Evolutionary conservation across 2,329 filamentous ascomycete genomes (phyloP).

Genomic region (Colletotrichum brevisporum): DNA sequence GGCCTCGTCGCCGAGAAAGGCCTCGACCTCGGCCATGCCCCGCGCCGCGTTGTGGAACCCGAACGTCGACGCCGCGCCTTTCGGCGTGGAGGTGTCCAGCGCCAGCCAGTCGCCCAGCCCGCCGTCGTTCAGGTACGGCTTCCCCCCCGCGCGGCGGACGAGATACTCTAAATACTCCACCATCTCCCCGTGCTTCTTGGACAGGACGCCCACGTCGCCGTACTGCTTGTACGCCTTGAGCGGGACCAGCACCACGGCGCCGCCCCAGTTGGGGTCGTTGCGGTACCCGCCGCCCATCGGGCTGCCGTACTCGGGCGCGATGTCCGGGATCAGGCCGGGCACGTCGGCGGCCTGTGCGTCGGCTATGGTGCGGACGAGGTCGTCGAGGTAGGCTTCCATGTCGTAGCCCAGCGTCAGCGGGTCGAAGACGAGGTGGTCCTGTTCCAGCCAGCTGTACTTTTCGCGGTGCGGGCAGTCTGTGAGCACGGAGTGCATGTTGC

Average conservation of each 20-base stretch:
- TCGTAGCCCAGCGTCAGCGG: slow-evolving; percentile 26
- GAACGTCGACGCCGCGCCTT: slow-evolving; percentile 29
- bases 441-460: slow-evolving; percentile 40
- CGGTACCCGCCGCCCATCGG: slow-evolving; percentile 35
- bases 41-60: slow-evolving; percentile 29
- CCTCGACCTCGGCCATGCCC: slow-evolving; percentile 33
- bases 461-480: slow-evolving; percentile 39
- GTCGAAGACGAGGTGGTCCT: slow-evolving; percentile 38
- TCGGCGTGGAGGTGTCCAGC: slow-evolving; percentile 23
- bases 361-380: slow-evolving; percentile 36
- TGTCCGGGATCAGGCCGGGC: slow-evolving; percentile 35
- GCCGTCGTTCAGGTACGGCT: slow-evolving; percentile 33
- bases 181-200: slow-evolving; percentile 28
- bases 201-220: slow-evolving; percentile 24
- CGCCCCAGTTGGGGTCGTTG: slow-evolving; percentile 40
- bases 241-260: slow-evolving; percentile 30
- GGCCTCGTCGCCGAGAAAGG: slow-evolving; percentile 22
- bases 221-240: slow-evolving; percentile 36
- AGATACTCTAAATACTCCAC: slow-evolving; percentile 38
- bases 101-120: slow-evolving; percentile 37
- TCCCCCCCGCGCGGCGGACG: slow-evolving; percentile 13
- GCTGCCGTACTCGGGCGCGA: slow-evolving; percentile 34
- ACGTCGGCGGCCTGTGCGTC: slow-evolving; percentile 36
- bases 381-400: slow-evolving; percentile 33
- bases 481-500: slow-evolving; percentile 39